phyloP scores from a whole-genome alignment of 2,329 filamentous ascomycete genomes.

The Fusarium burgessii region DNA sequence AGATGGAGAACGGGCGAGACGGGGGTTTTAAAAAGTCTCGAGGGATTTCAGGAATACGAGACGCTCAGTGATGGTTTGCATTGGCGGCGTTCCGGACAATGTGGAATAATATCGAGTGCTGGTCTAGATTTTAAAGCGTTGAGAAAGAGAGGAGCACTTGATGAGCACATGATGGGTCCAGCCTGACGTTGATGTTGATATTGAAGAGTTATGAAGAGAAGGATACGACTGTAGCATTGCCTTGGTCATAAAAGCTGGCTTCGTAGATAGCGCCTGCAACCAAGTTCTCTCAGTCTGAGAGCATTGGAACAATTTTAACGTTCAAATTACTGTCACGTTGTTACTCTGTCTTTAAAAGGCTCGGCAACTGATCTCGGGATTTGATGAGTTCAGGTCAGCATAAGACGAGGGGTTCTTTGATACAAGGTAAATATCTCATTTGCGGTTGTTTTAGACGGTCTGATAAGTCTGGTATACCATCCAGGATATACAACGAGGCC shows the following conservation, averaged over 20 bases:
- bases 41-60: slow-evolving; percentile 46
- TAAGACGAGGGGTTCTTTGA: not conserved
- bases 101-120: slow-evolving; percentile 54
- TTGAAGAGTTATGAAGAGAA: slow-evolving; percentile 28
- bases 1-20: slow-evolving; percentile 37
- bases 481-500: not conserved
- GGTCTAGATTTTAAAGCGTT: slow-evolving; percentile 52
- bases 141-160: slow-evolving; percentile 49
- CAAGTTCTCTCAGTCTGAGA: slow-evolving; percentile 11
- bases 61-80: slow-evolving; percentile 54
- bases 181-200: slow-evolving; percentile 33
- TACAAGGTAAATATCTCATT: slow-evolving; percentile 7
- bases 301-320: slow-evolving; percentile 27
- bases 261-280: slow-evolving; percentile 28
- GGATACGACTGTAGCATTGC: slow-evolving; percentile 22
- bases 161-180: slow-evolving; percentile 42
- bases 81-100: slow-evolving; percentile 57
- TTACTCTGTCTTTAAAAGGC: not conserved
- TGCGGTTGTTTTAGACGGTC: not conserved
- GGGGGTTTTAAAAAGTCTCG: slow-evolving; percentile 43
- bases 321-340: not conserved
- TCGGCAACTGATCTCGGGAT: not conserved
- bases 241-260: slow-evolving; percentile 22
- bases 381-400: not conserved
- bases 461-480: not conserved